Evolutionary conservation across 345 rosid species (phyloP).

Genomic region (Reutealis trisperma): DNA sequence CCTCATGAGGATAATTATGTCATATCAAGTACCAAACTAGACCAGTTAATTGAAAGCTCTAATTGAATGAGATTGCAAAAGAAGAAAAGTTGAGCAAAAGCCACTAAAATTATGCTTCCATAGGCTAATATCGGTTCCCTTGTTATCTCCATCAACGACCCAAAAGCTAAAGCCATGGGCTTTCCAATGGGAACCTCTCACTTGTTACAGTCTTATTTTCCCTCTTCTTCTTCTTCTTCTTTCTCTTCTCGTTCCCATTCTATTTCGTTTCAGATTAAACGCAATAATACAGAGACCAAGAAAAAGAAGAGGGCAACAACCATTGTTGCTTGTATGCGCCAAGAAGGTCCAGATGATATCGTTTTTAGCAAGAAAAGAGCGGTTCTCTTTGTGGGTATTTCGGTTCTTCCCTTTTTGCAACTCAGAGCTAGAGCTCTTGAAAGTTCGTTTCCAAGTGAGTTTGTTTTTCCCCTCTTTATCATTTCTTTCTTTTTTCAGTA

Average conservation of each 20-base stretch:
- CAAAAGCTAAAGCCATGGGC: conserved; percentile 29
- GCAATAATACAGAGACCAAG: conserved; percentile 33
- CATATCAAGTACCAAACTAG: neutral
- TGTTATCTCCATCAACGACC: neutral
- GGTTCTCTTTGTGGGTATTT: conserved; percentile 60
- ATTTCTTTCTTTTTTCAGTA: neutral
- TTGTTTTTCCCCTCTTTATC: neutral
- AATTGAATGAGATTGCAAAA: neutral
- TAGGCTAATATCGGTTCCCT: neutral
- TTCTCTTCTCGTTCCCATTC: conserved; percentile 37
- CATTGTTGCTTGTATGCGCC: conserved; percentile 43
- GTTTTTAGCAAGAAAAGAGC: conserved; percentile 48
- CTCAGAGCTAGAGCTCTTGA: conserved; percentile 51
- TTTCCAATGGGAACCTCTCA: conserved; percentile 50
- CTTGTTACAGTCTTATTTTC: conserved; percentile 42
- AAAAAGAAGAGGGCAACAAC: conserved; percentile 31
- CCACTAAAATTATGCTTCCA: neutral
- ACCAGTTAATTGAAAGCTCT: neutral
- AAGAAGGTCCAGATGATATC: conserved; percentile 27
- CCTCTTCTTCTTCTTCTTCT: conserved; percentile 25
- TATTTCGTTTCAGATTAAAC: conserved; percentile 23
- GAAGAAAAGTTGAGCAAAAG: neutral
- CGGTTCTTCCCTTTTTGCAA: conserved; percentile 67
- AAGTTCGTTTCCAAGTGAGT: conserved; percentile 37
- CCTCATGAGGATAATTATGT: neutral